Conservation (phyloP, 2,329 filamentous ascomycete genomes). For the Sclerotinia subarctica region DNA sequence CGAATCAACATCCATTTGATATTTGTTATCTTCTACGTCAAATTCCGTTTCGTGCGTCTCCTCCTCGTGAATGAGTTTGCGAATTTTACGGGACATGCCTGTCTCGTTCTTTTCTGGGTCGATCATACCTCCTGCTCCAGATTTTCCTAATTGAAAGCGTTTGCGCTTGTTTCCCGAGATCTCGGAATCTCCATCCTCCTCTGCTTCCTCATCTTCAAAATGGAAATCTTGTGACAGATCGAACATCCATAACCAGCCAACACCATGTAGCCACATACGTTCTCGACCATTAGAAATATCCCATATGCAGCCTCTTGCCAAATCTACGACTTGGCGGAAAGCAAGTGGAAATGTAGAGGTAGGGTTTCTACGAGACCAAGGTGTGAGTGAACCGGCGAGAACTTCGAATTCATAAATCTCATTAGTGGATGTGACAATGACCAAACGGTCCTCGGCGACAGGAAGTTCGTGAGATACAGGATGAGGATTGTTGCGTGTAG, state of each 20-base stretch:
- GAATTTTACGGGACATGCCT: conserved; percentile 42
- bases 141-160: conserved; percentile 31
- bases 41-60: conserved; percentile 40
- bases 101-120: conserved; percentile 27
- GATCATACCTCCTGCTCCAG: conserved; percentile 55
- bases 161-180: conserved; percentile 10
- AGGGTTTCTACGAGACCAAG: conserved; percentile 84
- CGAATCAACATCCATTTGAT: conserved; percentile 11
- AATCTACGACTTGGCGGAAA: conserved; percentile 71
- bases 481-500: conserved; percentile 35
- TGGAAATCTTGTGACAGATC: conserved; percentile 67
- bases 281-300: conserved; percentile 56
- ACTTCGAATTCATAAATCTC: conserved; percentile 78
- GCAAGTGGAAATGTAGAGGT: conserved; percentile 69
- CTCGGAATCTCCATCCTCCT: conserved; percentile 22
- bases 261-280: conserved; percentile 83
- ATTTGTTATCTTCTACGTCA: conserved; percentile 5
- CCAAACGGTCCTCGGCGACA: conserved; percentile 50
- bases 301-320: conserved; percentile 83
- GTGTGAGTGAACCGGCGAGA: conserved; percentile 69
- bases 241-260: conserved; percentile 87
- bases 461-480: conserved; percentile 49
- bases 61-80: conserved; percentile 42
- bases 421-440: conserved; percentile 61
- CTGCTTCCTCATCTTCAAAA: conserved; percentile 27